These are phyloP conservation scores for Paraglomus occultum DNA, from an alignment of 192 early-diverging fungal genomes.

Conservation along the genomic window DNA sequence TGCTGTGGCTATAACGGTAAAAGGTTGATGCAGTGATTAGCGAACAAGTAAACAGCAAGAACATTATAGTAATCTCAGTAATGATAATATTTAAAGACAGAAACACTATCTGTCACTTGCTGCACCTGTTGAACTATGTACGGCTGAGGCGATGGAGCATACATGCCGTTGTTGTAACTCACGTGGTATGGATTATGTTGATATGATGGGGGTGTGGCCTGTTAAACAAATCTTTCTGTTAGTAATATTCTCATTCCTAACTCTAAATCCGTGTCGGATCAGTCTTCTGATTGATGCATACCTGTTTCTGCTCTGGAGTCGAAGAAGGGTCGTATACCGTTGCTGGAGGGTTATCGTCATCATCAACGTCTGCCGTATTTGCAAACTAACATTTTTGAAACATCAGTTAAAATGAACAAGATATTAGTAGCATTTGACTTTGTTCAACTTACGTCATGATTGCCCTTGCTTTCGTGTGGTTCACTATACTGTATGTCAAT, in stretches of 20 bases:
- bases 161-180: not conserved
- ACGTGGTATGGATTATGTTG: not conserved
- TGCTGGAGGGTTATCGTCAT: conserved; percentile 27
- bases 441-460: conserved; percentile 36
- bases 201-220: not conserved
- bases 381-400: conserved; percentile 30
- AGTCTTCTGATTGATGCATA: too few relatives aligned
- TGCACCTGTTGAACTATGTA: conserved; percentile 20
- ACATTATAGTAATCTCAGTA: not conserved
- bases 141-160: not conserved
- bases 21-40: not conserved
- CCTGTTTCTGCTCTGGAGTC: too few relatives aligned
- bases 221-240: not conserved
- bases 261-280: too few relatives aligned
- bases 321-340: not conserved
- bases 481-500: conserved; percentile 27
- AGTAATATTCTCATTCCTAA: too few relatives aligned
- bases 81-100: not conserved
- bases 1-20: conserved; percentile 10
- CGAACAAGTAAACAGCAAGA: too few relatives aligned
- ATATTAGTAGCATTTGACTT: not conserved
- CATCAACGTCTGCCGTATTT: conserved; percentile 20
- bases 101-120: not conserved
- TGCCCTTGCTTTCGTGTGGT: conserved; percentile 39
- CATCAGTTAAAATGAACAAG: not conserved